Percentiles rank a stretch among this genome's conserved stretches.
Conservation (phyloP, 2,329 filamentous ascomycete species). For the Fusarium sp. region DNA sequence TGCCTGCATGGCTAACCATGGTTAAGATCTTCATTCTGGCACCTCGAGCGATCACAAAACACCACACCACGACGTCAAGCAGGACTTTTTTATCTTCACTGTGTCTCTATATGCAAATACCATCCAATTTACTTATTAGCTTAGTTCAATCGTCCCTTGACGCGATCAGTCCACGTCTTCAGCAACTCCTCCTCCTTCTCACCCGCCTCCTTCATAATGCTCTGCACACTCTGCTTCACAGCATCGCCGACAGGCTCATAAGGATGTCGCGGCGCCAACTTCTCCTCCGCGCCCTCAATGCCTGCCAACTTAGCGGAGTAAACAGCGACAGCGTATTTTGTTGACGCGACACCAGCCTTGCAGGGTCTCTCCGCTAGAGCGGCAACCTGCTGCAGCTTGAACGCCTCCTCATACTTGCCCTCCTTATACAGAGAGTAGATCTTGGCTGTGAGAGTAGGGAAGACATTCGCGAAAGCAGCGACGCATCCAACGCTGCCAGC, state of each 20-base stretch:
- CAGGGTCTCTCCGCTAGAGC: conserved; percentile 74
- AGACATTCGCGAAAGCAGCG: conserved; percentile 72
- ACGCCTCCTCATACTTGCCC: conserved; percentile 68
- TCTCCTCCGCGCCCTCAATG: conserved; percentile 68
- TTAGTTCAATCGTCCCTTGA: conserved; percentile 32
- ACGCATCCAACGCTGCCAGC: conserved; percentile 71
- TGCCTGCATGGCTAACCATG: neutral
- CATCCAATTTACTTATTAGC: neutral
- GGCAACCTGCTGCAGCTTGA: conserved; percentile 70
- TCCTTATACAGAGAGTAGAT: conserved; percentile 72
- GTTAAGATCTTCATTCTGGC: neutral
- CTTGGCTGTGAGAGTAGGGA: conserved; percentile 65
- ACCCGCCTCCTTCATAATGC: conserved; percentile 56
- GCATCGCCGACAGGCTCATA: conserved; percentile 63
- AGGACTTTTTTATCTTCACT: neutral
- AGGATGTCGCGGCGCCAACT: conserved; percentile 70
- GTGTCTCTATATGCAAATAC: neutral
- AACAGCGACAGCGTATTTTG: conserved; percentile 75
- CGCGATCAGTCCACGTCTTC: conserved; percentile 31
- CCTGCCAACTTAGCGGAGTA: conserved; percentile 70
- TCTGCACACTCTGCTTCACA: conserved; percentile 52
- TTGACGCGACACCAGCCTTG: conserved; percentile 74
- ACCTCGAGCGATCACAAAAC: neutral
- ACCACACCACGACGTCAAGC: neutral
- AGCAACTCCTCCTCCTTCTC: conserved; percentile 54